phyloP scores from a whole-genome alignment of 208 protist genomes.

The Trypanosomatidae sp. region DNA sequence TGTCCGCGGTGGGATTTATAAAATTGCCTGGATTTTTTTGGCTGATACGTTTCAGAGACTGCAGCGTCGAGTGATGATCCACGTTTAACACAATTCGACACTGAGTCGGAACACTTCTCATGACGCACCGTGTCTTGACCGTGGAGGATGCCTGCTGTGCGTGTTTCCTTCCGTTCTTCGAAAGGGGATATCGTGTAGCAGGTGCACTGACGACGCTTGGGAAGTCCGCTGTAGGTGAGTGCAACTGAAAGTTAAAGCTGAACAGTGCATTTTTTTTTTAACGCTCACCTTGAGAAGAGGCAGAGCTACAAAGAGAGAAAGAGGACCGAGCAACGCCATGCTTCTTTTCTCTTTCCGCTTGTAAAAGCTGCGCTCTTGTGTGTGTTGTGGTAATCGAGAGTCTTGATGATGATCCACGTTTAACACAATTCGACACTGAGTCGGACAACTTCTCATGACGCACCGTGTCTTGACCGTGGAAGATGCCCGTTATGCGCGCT shows the following conservation, averaged over 20 bases:
- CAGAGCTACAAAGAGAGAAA: too few relatives aligned
- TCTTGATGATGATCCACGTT: conserved; percentile 42
- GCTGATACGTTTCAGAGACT: too few relatives aligned
- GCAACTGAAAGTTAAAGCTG: too few relatives aligned
- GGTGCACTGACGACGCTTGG: background rate
- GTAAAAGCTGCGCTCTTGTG: too few relatives aligned
- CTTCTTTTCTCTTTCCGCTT: background rate
- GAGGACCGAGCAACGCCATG: too few relatives aligned
- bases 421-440: conserved; percentile 46
- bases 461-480: conserved; percentile 35
- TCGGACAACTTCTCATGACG: conserved; percentile 32
- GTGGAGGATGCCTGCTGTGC: conserved; percentile 14
- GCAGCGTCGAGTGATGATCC: conserved; percentile 21
- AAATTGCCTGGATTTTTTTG: too few relatives aligned
- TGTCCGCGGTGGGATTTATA: too few relatives aligned
- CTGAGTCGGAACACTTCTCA: conserved; percentile 31
- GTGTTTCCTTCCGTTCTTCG: background rate
- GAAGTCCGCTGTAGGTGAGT: too few relatives aligned
- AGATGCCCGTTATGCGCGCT: conserved; percentile 4
- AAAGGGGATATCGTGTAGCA: background rate
- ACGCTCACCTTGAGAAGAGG: too few relatives aligned
- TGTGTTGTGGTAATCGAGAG: too few relatives aligned
- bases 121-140: conserved; percentile 39
- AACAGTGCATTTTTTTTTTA: too few relatives aligned
- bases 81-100: conserved; percentile 44